Evolutionary conservation across 352 stramenopile genomes (phyloP), one percentile per base, ranked within the genome.

Genomic region (Phytophthora fragariae): DNA sequence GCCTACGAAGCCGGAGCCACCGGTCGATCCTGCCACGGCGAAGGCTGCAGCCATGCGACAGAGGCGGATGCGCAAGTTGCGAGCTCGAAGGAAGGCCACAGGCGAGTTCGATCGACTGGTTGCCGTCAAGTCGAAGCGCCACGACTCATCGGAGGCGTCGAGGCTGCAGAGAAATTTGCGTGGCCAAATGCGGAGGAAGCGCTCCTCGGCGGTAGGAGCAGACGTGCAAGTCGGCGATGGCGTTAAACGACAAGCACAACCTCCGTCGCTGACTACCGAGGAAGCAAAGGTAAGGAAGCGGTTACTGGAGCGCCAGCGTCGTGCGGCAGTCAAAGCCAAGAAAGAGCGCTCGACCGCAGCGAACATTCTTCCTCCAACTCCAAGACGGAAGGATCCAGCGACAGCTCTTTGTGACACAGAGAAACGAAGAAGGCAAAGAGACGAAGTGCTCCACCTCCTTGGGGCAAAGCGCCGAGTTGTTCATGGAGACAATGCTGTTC

Each of bases 61-160:
- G 24, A 52, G 64, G 14, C 57, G 70, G 44, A 76, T 73, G 70
- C 63, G 35, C 10, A 76, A 76, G 41, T 29, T 76, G 14, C 39
- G 29, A 49, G 65, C 49, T 8, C 70, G 70, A 33, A 52, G 70
- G 52, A 62, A 57, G 39, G 70, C 70, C 46, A 73, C 57, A 5
- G 70, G 64, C 33, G 70, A 73, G 35, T n/a, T 57, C 21, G 41
- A 54, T 14, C 50, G 58, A 62, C 53, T 68, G 39, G 10, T 19
- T 33, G 57, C 70, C 17, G 9, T 65, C 15, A 76, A 76, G 35
- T 47, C 65, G 10, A 72, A 70, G 41, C 64, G 64, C 7, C 63
- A 57, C 0, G 61, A 68, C 12, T 57, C n/a, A 17, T 47, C 15
- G 4, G 33, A 65, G 33, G 33, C 29, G 14, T 52, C 35, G 9